Evolutionary conservation across 306 rosid genomes (phyloP).

Genomic region (Trichosanthes truncata): DNA sequence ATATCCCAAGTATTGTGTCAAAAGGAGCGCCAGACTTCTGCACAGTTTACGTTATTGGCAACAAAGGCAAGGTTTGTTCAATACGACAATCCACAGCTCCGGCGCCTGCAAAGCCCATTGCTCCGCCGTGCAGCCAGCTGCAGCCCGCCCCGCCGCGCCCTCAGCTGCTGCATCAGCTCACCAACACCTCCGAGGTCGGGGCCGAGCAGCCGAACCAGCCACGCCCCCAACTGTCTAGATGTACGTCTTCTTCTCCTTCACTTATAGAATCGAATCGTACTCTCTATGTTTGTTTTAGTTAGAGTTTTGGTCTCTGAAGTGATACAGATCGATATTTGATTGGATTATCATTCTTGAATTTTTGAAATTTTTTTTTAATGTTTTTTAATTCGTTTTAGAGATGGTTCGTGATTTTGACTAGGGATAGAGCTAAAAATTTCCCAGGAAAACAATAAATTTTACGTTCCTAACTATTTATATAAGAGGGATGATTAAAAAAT

Average conservation of each 20-base stretch:
- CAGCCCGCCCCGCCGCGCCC: constrained; percentile 8
- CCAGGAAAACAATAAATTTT: no score
- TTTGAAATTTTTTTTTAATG: no score
- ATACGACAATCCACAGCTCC: constrained; percentile 38
- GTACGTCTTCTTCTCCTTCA: not conserved
- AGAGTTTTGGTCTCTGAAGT: no score
- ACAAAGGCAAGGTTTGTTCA: constrained; percentile 58
- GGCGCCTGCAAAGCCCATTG: constrained; percentile 15
- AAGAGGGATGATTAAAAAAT: no score
- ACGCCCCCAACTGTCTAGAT: not conserved
- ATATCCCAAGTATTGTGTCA: constrained; percentile 46
- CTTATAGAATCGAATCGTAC: not conserved
- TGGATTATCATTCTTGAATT: no score
- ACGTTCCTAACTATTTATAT: no score
- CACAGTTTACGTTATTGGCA: constrained; percentile 49
- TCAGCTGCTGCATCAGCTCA: not conserved
- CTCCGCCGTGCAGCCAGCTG: not conserved
- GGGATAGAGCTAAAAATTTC: no score
- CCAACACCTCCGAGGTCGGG: not conserved
- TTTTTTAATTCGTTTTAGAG: no score
- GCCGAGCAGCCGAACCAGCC: not conserved
- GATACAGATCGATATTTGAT: no score
- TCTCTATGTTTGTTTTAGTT: no score
- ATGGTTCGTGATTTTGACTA: no score
- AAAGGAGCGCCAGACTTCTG: constrained; percentile 65